Evolutionary conservation across 129 eudicot genomes (phyloP).

Genomic region (Ambrosia trifida): DNA sequence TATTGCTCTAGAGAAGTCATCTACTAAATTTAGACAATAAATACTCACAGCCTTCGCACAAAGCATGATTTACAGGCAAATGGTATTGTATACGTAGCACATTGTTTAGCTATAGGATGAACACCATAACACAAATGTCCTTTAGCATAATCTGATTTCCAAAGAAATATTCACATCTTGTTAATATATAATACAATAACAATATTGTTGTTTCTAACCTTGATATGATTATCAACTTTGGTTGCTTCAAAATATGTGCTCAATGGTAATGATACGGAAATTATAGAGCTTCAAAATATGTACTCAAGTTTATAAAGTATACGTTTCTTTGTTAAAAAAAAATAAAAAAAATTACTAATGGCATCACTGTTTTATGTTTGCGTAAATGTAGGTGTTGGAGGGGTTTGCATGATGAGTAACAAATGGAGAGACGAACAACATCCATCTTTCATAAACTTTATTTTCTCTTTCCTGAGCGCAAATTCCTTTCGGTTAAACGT

Average conservation of each 20-base stretch:
- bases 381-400: constrained; percentile 50
- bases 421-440: constrained; percentile 88
- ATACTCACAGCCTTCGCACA: constrained; percentile 1
- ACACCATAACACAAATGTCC: neutral
- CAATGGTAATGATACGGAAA: neutral
- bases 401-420: constrained; percentile 89
- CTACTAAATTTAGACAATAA: constrained; percentile 9
- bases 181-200: neutral
- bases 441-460: constrained; percentile 79
- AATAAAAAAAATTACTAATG: too few species aligned
- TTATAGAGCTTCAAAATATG: too few species aligned
- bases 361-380: neutral
- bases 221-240: neutral
- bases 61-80: neutral
- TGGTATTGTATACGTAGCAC: constrained; percentile 8
- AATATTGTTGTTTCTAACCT: constrained; percentile 1
- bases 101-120: constrained; percentile 9
- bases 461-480: constrained; percentile 63
- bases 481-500: constrained; percentile 73
- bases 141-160: neutral
- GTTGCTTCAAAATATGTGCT: neutral
- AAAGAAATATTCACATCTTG: neutral
- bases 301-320: too few species aligned
- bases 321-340: too few species aligned
- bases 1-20: constrained; percentile 8